Evolutionary conservation across 345 rosid genomes (phyloP).

Genomic region (Schrenkiella parvula): DNA sequence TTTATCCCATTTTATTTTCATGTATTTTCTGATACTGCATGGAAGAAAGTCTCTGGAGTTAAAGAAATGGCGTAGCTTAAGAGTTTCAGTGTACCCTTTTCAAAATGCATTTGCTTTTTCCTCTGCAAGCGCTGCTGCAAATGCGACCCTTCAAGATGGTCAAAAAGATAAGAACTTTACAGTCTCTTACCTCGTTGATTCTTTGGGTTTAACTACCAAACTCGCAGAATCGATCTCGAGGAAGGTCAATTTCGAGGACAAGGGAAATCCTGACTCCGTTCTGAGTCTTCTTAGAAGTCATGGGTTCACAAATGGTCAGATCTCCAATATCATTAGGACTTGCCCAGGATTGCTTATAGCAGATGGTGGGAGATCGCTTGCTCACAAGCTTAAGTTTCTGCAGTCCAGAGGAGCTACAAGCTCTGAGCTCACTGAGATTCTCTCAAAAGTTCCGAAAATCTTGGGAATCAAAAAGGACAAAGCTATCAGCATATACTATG

Average conservation of each 20-base stretch:
- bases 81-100: neutral
- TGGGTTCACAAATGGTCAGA: too few relatives aligned
- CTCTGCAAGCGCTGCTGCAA: neutral
- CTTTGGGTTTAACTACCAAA: conserved; percentile 16
- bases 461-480: neutral
- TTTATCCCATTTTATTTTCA: neutral
- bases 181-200: conserved; percentile 15
- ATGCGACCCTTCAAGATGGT: neutral
- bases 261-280: neutral
- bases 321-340: too few relatives aligned
- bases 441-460: neutral
- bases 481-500: neutral
- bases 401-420: conserved; percentile 21
- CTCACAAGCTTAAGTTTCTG: conserved; percentile 27
- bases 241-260: neutral
- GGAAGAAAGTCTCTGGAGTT: neutral
- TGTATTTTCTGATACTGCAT: neutral
- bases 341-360: too few relatives aligned
- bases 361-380: neutral
- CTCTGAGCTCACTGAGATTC: neutral
- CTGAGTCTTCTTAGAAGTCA: neutral
- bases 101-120: neutral
- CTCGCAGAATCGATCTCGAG: conserved; percentile 1
- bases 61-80: neutral
- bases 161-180: neutral